Evolutionary conservation across 805 yeast species (phyloP).

Genomic region (Blastobotrys americana): DNA sequence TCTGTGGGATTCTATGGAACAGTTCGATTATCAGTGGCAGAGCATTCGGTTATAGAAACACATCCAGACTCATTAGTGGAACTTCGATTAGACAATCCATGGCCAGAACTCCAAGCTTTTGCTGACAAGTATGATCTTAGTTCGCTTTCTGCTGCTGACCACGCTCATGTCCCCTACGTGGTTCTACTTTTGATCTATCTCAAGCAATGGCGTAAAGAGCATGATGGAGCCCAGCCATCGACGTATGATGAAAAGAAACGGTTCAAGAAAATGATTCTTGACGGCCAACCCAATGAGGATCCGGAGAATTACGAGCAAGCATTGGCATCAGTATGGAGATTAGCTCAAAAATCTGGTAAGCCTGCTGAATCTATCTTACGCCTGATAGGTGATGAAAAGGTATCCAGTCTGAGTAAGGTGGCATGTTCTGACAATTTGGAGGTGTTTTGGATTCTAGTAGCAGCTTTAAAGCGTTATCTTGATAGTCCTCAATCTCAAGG

Average conservation of each 20-base stretch:
- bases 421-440: conserved; percentile 1
- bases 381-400: conserved; percentile 2
- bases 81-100: conserved; percentile 58
- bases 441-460: conserved; percentile 55
- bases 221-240: conserved; percentile 29
- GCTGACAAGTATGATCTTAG: conserved; percentile 46
- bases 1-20: conserved; percentile 62
- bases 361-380: conserved; percentile 19
- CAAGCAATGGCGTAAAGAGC: conserved; percentile 33
- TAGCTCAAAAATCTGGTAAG: conserved; percentile 30
- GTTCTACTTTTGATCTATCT: conserved; percentile 52
- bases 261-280: conserved; percentile 33
- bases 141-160: conserved; percentile 34
- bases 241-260: conserved; percentile 36
- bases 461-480: conserved; percentile 49
- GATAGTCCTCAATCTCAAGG: conserved; percentile 16
- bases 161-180: conserved; percentile 65
- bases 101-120: conserved; percentile 56
- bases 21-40: conserved; percentile 44
- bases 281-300: conserved; percentile 34
- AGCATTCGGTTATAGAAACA: conserved; percentile 65
- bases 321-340: conserved; percentile 37
- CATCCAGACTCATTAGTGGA: conserved; percentile 61
- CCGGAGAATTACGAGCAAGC: conserved; percentile 51
- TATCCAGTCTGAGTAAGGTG: not conserved